These are phyloP conservation scores for Backusella parvicylindrica DNA, from an alignment of 192 early-diverging fungal genomes.

Conservation along the genomic window DNA sequence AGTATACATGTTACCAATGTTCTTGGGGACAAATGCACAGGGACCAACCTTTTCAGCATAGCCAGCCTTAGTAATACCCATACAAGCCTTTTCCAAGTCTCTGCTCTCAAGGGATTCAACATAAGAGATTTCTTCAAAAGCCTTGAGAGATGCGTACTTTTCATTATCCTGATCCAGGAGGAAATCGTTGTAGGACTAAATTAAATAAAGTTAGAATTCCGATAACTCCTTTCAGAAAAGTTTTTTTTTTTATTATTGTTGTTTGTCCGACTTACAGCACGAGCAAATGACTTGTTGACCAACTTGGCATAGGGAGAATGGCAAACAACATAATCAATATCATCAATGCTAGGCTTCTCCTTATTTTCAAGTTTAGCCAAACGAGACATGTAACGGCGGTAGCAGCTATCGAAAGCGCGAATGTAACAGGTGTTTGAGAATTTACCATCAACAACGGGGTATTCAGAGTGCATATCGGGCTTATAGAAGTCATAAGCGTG, in stretches of 20 bases:
- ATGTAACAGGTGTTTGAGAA: slow-evolving; percentile 92
- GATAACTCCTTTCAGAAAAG: not conserved
- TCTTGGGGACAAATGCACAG: slow-evolving; percentile 73
- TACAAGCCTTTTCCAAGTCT: slow-evolving; percentile 90
- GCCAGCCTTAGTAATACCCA: slow-evolving; percentile 69
- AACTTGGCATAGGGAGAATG: slow-evolving; percentile 99
- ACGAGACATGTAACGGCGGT: slow-evolving; percentile 79
- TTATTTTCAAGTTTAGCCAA: slow-evolving; percentile 37
- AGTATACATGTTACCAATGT: slow-evolving; percentile 81
- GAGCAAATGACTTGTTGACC: slow-evolving; percentile 91
- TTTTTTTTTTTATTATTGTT: not conserved
- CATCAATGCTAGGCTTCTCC: slow-evolving; percentile 46
- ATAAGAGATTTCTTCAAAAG: slow-evolving; percentile 54
- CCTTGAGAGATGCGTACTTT: slow-evolving; percentile 46
- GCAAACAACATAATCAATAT: slow-evolving; percentile 83
- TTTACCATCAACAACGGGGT: slow-evolving; percentile 95
- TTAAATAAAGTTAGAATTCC: not conserved
- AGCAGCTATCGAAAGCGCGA: slow-evolving; percentile 86
- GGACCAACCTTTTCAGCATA: slow-evolving; percentile 78
- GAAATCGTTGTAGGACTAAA: slow-evolving; percentile 89
- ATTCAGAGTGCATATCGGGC: slow-evolving; percentile 96
- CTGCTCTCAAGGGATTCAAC: slow-evolving; percentile 82
- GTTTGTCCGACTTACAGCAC: slow-evolving; percentile 39
- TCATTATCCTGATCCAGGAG: slow-evolving; percentile 66
- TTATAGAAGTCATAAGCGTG: slow-evolving; percentile 99